These are phyloP conservation scores for Polysphondylium violaceum DNA, from an alignment of 78 protist species.

Conservation along the genomic window DNA sequence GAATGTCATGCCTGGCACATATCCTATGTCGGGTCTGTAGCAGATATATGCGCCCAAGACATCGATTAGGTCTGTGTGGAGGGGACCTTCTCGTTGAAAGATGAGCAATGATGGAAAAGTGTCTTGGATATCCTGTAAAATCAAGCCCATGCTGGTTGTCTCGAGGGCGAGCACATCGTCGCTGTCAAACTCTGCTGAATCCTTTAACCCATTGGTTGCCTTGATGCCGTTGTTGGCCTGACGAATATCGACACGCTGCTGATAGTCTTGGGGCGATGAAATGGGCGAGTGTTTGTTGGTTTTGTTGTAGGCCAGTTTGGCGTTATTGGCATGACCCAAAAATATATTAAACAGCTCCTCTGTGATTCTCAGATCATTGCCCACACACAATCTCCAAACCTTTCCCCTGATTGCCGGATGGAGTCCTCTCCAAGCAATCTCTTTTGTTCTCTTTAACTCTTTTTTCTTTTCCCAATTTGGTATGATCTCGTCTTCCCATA, in stretches of 20 bases:
- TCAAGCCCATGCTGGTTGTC: conserved; percentile 50
- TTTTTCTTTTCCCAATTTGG: conserved; percentile 76
- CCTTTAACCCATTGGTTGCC: not conserved
- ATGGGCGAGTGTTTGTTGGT: conserved; percentile 1
- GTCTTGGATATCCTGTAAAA: conserved; percentile 76
- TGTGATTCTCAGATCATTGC: conserved; percentile 78
- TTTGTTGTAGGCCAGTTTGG: conserved; percentile 35
- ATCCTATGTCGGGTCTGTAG: conserved; percentile 94
- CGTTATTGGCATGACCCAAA: conserved; percentile 77
- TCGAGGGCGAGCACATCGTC: conserved; percentile 69
- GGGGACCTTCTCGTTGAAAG: conserved; percentile 81
- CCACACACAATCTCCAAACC: conserved; percentile 68
- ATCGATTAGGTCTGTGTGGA: conserved; percentile 62
- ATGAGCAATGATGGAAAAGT: conserved; percentile 60
- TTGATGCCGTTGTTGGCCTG: not conserved
- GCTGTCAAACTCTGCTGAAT: no score
- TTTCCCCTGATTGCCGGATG: conserved; percentile 82
- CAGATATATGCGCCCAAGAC: conserved; percentile 88
- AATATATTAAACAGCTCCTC: conserved; percentile 73
- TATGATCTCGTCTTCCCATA: conserved; percentile 71
- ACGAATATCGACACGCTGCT: conserved; percentile 15
- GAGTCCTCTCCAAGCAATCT: conserved; percentile 80
- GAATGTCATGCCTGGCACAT: conserved; percentile 96
- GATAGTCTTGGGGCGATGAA: not conserved
- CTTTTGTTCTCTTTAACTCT: conserved; percentile 34